Percentiles rank a stretch among this genome's conserved stretches.
Evolutionary conservation across 179 eudicot species (phyloP).

Genomic region (Silene coronaria): DNA sequence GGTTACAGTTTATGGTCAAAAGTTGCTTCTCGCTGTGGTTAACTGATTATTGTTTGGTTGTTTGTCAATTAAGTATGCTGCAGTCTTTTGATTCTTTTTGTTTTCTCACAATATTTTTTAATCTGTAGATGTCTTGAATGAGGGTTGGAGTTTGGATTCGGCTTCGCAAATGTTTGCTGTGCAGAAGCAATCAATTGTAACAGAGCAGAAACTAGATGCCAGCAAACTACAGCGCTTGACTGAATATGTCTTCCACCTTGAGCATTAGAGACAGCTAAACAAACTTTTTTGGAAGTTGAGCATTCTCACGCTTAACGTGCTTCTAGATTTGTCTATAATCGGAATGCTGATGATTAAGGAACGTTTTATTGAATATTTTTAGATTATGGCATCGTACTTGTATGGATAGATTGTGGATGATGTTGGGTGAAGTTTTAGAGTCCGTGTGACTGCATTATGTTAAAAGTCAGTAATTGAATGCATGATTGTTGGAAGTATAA

Average conservation of each 20-base stretch:
- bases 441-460: too few relatives aligned
- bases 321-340: neutral
- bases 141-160: constrained; percentile 69
- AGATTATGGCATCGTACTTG: too few relatives aligned
- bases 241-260: constrained; percentile 93
- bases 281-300: neutral
- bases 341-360: neutral
- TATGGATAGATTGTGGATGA: too few relatives aligned
- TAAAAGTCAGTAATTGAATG: too few relatives aligned
- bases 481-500: too few relatives aligned
- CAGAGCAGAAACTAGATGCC: constrained; percentile 76
- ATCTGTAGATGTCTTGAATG: constrained; percentile 54
- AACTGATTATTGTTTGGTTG: neutral
- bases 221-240: constrained; percentile 82
- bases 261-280: constrained; percentile 45
- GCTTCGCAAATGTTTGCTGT: constrained; percentile 67
- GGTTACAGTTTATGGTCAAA: neutral
- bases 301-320: neutral
- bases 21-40: too few relatives aligned
- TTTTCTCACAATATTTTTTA: constrained; percentile 8
- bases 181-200: constrained; percentile 45
- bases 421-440: too few relatives aligned
- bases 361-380: too few relatives aligned
- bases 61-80: neutral
- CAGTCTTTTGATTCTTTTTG: neutral